Base-by-base conservation (phyloP, 164 flowering plant genomes). In the Hamamelis virginiana region DNA sequence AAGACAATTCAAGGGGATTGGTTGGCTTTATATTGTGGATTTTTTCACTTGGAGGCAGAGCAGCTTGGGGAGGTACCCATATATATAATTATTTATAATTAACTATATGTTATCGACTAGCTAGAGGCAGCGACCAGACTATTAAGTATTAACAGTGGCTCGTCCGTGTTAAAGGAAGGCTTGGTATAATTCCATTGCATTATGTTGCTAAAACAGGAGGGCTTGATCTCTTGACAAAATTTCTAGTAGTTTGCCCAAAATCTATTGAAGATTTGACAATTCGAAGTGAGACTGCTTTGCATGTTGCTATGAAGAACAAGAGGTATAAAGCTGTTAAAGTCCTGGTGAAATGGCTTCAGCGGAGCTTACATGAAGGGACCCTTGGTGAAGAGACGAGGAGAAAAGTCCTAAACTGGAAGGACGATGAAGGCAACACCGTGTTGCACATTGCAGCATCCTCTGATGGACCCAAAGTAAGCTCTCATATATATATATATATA, bases 131-230 rank as follows among this genome's bases (percentile, higher is more conserved):
- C n/a, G n/a, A n/a, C n/a, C n/a, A n/a, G n/a, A n/a, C n/a, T n/a
- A n/a, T n/a, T n/a, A n/a, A n/a, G n/a, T n/a, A n/a, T n/a, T n/a
- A n/a, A n/a, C n/a, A n/a, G n/a, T n/a, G n/a, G n/a, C 71, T 77
- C 1, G 65, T 73, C 12, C 71, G 73, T n/a, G 66, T 77, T 21
- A 69, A 72, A 43, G 80, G 80, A 11, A 72, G 64, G 26, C 65
- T 60, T 2, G 72, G 75, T 3, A 33, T 65, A 14, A 77, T 75
- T 69, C 72, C 71, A 19, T 47, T 77, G 64, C 80, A 80, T 61
- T 59, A 9, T 56, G 79, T 26, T 11, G 77, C 73, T 44, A 43
- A 53, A 56, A 57, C 6, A 4, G 67, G 72, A 9, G 19, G 72
- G 3, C 4, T 9, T 12, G 52, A 50, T 28, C 59, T 75, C 22